phyloP scores from a whole-genome alignment of 2,329 filamentous ascomycete species.

The Pyrenochaeta sp. region DNA sequence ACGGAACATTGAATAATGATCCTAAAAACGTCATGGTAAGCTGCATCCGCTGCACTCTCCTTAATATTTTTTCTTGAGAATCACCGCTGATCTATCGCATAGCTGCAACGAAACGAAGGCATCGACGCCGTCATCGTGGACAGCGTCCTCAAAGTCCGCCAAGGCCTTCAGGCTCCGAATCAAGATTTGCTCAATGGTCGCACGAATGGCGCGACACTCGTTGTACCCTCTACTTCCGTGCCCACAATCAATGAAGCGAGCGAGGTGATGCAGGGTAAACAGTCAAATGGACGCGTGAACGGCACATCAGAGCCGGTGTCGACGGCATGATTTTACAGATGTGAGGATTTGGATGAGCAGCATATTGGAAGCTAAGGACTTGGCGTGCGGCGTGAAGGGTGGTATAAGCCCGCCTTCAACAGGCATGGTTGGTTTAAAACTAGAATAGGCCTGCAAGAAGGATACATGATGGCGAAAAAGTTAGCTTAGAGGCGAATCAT shows the following conservation, averaged over 20 bases:
- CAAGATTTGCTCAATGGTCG: constrained; percentile 11
- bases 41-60: neutral
- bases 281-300: neutral
- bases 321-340: neutral
- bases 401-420: neutral
- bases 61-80: neutral
- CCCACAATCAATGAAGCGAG: constrained; percentile 12
- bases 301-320: neutral
- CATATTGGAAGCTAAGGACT: neutral
- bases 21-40: constrained; percentile 83
- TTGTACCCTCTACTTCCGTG: constrained; percentile 11
- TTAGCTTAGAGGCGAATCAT: neutral
- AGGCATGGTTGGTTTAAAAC: neutral
- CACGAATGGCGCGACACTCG: constrained; percentile 6
- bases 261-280: neutral
- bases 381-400: neutral
- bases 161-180: constrained; percentile 73
- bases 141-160: constrained; percentile 88
- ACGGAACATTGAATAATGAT: constrained; percentile 91
- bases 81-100: constrained; percentile 22
- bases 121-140: constrained; percentile 99
- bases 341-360: neutral
- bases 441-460: neutral
- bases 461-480: neutral
- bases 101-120: constrained; percentile 91